phyloP scores from a whole-genome alignment of 768 basidiomycete genomes.

The Scleroderma bovista region DNA sequence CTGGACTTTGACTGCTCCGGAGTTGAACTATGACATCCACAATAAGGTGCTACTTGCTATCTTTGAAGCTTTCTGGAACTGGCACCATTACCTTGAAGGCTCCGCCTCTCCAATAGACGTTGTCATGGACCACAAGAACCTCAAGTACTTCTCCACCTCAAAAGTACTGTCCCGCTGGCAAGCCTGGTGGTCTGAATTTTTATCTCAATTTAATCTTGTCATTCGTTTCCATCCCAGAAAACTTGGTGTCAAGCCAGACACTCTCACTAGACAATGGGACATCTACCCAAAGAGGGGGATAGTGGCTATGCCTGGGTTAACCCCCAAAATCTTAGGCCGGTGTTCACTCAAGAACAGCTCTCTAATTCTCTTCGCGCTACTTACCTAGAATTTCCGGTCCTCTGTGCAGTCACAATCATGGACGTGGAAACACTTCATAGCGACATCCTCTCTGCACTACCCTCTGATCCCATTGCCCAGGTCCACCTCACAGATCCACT shows the following conservation, averaged over 20 bases:
- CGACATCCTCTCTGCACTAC: conserved; percentile 6
- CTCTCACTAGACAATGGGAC: conserved; percentile 12
- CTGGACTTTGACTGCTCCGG: too few relatives aligned
- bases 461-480: background rate
- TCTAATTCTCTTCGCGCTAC: conserved; percentile 13
- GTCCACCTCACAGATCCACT: too few relatives aligned
- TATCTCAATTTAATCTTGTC: too few relatives aligned
- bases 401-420: conserved; percentile 12
- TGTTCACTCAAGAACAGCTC: conserved; percentile 16
- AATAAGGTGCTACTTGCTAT: too few relatives aligned
- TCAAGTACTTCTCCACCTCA: too few relatives aligned
- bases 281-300: conserved; percentile 18
- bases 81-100: too few relatives aligned
- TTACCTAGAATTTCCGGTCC: conserved; percentile 5
- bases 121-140: too few relatives aligned
- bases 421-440: conserved; percentile 15
- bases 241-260: conserved; percentile 1
- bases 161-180: too few relatives aligned
- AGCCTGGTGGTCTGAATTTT: too few relatives aligned
- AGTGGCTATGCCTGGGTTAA: conserved; percentile 14
- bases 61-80: too few relatives aligned
- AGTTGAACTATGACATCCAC: too few relatives aligned
- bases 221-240: background rate
- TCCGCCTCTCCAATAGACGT: too few relatives aligned
- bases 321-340: conserved; percentile 12